Evolutionary conservation across 768 basidiomycete genomes (phyloP), one percentile per base, ranked within the genome.

Genomic region (Termitomyces sp.): DNA sequence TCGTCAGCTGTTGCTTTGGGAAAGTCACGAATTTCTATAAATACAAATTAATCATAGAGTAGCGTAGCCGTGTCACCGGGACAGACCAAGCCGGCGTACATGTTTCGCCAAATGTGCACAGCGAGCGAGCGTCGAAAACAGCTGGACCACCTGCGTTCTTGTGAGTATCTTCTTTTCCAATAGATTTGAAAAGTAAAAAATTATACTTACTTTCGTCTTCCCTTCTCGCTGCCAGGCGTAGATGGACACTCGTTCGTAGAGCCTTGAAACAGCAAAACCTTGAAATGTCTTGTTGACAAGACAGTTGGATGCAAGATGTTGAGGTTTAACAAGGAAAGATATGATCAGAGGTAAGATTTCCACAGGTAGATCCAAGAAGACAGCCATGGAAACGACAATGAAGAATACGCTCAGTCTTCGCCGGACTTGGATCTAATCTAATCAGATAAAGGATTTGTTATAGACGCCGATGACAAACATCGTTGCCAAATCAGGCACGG

Each of bases 201-300:
- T 23, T 6, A 34, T n/a, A 54, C 63, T 52, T 60, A 84, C 88
- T 76, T 79, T 87, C 9, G 62, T 64, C 64, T 88, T 91, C 14
- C 76, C 78, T 32, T 84, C 78, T 61, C 73, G 84, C 55, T 89
- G 81, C 89, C 88, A 90, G 16, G 88, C 77, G 68, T 83, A 85
- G 44, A 91, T 82, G 43, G 73, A 77, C 17, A 84, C 75, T 12
- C 76, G 73, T 25, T 77, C 72, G 61, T 92, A 93, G 23, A 92
- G 73, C 28, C 68, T 59, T 10, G 77, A 72, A 2, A 72, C 67
- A 0, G 83, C 77, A 59, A 83, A 84, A 1, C 58, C 43, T 58
- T 81, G 69, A 62, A 91, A 89, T 0, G 70, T 54, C 47, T 73
- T 78, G 67, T 78, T 84, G 21, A 91, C 86, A 5, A 84, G 77